phyloP scores from a whole-genome alignment of 495 filamentous ascomycete species.

The Pyrenopolyporus hunteri region DNA sequence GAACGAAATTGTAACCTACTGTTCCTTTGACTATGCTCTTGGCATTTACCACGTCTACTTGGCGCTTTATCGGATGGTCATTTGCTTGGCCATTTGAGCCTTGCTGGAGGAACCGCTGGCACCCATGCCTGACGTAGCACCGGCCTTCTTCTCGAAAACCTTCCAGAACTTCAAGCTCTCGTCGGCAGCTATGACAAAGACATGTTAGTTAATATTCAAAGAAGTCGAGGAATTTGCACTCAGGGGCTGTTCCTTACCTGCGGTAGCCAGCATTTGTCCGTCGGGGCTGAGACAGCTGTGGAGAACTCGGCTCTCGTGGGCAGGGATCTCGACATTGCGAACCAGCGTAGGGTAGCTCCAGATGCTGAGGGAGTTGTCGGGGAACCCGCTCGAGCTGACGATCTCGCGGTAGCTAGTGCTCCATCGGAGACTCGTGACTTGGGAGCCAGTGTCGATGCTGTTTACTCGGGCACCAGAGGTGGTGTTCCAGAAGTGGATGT shows the following conservation, averaged over 20 bases:
- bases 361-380: constrained; percentile 97
- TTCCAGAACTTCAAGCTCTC: constrained; percentile 99
- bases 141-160: constrained; percentile 97
- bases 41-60: constrained; percentile 33
- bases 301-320: constrained; percentile 96
- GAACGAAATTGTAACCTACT: constrained; percentile 56
- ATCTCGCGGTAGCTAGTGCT: constrained; percentile 97
- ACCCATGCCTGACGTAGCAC: constrained; percentile 62
- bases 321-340: constrained; percentile 96
- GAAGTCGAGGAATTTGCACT: neutral
- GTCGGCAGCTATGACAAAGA: constrained; percentile 69
- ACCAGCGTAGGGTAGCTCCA: constrained; percentile 98
- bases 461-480: constrained; percentile 97
- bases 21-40: constrained; percentile 44
- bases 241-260: constrained; percentile 54
- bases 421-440: constrained; percentile 95
- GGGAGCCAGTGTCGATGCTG: constrained; percentile 97
- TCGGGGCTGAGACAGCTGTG: constrained; percentile 95
- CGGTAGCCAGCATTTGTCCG: constrained; percentile 95
- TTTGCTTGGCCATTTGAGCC: constrained; percentile 85
- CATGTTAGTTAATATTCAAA: constrained; percentile 23
- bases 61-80: constrained; percentile 85
- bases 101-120: constrained; percentile 61
- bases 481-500: constrained; percentile 99
- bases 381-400: constrained; percentile 94